Conservation (phyloP, 1,139 yeast species). For the Scheffersomyces cryptocercus region DNA sequence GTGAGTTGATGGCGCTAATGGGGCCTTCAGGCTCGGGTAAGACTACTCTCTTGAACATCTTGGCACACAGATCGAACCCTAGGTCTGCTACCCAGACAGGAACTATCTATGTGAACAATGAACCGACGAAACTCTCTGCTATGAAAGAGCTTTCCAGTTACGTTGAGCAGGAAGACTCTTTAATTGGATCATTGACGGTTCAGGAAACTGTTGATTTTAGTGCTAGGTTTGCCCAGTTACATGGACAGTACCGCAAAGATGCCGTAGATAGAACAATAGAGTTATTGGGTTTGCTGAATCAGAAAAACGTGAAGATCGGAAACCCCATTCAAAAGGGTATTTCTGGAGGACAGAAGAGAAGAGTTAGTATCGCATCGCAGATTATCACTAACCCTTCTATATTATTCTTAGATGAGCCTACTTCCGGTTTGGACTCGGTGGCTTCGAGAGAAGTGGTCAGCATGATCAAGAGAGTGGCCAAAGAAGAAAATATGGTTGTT, state of each 20-base stretch:
- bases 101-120: slow-evolving; percentile 10
- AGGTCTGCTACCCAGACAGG: slow-evolving; percentile 9
- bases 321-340: slow-evolving; percentile 23
- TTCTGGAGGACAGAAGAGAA: slow-evolving; percentile 26
- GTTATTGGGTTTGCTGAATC: slow-evolving; percentile 19
- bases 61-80: slow-evolving; percentile 17
- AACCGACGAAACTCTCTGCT: slow-evolving; percentile 6
- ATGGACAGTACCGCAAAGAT: slow-evolving; percentile 11
- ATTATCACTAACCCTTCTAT: slow-evolving; percentile 25
- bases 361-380: slow-evolving; percentile 27
- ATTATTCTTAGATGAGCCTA: slow-evolving; percentile 20
- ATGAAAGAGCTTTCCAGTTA: slow-evolving; percentile 14
- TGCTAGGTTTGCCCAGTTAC: slow-evolving; percentile 20
- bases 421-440: slow-evolving; percentile 19
- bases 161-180: slow-evolving; percentile 28
- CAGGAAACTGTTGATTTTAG: slow-evolving; percentile 22
- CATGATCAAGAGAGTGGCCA: slow-evolving; percentile 23
- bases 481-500: slow-evolving; percentile 27
- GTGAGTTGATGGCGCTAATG: slow-evolving; percentile 27
- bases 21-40: slow-evolving; percentile 28
- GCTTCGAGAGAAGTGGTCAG: slow-evolving; percentile 28
- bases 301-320: slow-evolving; percentile 20
- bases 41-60: slow-evolving; percentile 21
- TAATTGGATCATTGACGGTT: slow-evolving; percentile 25
- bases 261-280: slow-evolving; percentile 18